phyloP scores from a whole-genome alignment of 257 asterid genomes.

The Scutellaria barbata region DNA sequence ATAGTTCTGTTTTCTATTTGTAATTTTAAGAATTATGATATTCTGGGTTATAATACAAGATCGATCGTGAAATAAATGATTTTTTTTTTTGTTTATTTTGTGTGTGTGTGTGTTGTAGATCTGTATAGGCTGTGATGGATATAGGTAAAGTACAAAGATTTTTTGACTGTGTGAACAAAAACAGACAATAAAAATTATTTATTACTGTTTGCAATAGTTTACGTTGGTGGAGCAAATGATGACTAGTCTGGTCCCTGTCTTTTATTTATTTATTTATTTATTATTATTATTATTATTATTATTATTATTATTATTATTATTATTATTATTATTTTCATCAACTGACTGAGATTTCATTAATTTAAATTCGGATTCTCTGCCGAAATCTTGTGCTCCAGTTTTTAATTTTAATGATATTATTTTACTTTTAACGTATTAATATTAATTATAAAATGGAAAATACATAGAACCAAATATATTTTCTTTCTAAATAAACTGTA shows the following conservation, averaged over 20 bases:
- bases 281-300: no score
- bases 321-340: neutral
- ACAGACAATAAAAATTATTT: no score
- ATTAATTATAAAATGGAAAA: no score
- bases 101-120: constrained; percentile 1
- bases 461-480: no score
- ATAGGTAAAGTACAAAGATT: neutral
- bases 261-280: neutral
- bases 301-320: no score
- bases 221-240: constrained; percentile 22
- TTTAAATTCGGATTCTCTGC: no score
- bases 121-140: neutral
- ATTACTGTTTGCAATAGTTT: constrained; percentile 32
- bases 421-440: neutral
- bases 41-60: no score
- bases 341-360: neutral
- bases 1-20: no score
- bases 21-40: no score
- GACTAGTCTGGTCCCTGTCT: neutral
- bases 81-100: neutral
- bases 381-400: neutral
- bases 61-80: no score
- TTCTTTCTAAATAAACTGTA: no score
- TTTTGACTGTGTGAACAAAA: no score
- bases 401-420: neutral